Percentiles rank a stretch among this genome's conserved stretches.
Conservation (phyloP, 257 asterid species). For the Solanum appendiculatum region DNA sequence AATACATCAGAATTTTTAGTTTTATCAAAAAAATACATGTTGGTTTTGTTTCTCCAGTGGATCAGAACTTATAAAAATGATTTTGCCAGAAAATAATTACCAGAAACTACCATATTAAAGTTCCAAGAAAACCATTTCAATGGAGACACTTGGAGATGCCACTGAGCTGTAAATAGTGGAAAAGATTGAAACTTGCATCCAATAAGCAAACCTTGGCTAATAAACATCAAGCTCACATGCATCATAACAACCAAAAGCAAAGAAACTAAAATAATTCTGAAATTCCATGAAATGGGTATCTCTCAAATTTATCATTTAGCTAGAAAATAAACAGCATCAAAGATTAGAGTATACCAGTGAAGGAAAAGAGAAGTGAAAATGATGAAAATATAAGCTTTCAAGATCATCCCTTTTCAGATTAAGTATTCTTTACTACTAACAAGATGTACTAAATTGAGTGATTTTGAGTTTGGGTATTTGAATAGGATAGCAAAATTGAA, state of each 20-base stretch:
- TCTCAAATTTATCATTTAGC: neutral
- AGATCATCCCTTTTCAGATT: neutral
- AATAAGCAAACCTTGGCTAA: neutral
- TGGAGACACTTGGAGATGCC: neutral
- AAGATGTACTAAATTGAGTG: neutral
- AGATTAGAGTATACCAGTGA: neutral
- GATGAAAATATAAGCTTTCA: neutral
- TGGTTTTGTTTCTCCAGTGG: neutral
- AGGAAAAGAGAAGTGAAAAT: neutral
- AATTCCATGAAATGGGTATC: neutral
- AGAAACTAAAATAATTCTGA: neutral
- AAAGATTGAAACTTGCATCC: neutral
- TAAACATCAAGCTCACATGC: neutral
- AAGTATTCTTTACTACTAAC: neutral
- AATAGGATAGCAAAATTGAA: neutral
- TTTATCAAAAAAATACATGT: neutral
- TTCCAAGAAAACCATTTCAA: neutral
- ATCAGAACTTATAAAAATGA: neutral
- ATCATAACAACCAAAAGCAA: neutral
- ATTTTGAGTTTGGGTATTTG: neutral
- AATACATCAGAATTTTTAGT: neutral
- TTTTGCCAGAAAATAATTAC: neutral
- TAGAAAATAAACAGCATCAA: neutral
- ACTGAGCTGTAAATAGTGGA: neutral
- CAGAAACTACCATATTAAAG: neutral